A percentile compares a stretch with the other conserved stretches of the same genome.
Evolutionary conservation across 2,329 filamentous ascomycete species (phyloP).

Genomic region (Colletotrichum cordylinicola): DNA sequence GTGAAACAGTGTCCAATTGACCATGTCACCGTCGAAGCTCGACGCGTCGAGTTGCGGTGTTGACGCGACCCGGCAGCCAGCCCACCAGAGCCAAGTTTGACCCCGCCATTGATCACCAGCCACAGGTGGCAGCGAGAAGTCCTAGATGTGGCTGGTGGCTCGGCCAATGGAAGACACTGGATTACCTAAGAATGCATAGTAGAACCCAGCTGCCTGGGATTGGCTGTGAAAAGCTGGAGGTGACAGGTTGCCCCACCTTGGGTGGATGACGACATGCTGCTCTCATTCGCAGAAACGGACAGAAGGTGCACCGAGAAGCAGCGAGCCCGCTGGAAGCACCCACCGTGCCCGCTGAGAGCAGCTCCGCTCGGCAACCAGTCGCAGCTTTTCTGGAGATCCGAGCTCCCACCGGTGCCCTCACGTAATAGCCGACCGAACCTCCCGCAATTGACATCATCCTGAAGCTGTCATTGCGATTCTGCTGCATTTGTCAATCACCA

Average conservation of each 20-base stretch:
- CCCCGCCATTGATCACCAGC: background rate
- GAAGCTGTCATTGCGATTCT: background rate
- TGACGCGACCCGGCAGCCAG: background rate
- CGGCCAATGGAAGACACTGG: background rate
- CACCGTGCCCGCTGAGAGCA: background rate
- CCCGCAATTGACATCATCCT: slow-evolving; percentile 21
- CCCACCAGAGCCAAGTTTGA: background rate
- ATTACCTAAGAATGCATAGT: background rate
- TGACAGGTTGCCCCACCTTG: slow-evolving; percentile 1
- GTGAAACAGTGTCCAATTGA: background rate
- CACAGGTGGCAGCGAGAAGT: background rate
- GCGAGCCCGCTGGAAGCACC: background rate
- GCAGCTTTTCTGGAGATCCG: slow-evolving; percentile 20
- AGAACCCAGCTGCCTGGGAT: background rate
- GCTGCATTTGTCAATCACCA: slow-evolving; percentile 22
- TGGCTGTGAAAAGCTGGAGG: background rate
- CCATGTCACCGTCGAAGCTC: background rate
- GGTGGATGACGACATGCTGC: slow-evolving; percentile 18
- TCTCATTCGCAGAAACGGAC: slow-evolving; percentile 17
- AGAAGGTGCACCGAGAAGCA: background rate
- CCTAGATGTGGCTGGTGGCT: accelerated
- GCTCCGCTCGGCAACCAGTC: slow-evolving; percentile 4
- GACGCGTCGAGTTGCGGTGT: background rate
- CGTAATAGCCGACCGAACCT: slow-evolving; percentile 21
- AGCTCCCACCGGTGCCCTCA: slow-evolving; percentile 11